phyloP scores from a whole-genome alignment of 2,329 filamentous ascomycete genomes.

The Neofusicoccum parvum region DNA sequence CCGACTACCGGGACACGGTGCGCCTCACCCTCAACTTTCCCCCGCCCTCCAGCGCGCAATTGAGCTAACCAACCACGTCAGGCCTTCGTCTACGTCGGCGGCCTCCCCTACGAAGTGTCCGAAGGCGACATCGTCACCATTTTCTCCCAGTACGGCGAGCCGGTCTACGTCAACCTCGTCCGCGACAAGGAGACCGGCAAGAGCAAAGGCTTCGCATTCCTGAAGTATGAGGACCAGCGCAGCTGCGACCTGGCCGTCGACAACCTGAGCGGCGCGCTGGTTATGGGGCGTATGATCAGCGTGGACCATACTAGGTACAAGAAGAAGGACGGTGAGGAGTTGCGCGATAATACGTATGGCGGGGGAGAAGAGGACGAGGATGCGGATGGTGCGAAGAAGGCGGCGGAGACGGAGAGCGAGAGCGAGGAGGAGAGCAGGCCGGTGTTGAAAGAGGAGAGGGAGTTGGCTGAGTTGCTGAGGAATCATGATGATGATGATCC shows the following conservation, averaged over 20 bases:
- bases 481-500: conserved; percentile 95
- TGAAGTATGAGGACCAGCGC: conserved; percentile 97
- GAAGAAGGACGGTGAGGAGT: conserved; percentile 68
- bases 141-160: conserved; percentile 96
- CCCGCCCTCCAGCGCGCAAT: neutral
- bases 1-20: conserved; percentile 88
- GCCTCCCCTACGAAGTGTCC: conserved; percentile 85
- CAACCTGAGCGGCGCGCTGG: conserved; percentile 84
- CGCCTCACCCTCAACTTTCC: neutral
- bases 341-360: conserved; percentile 6
- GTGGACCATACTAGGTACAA: conserved; percentile 96
- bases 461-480: conserved; percentile 72
- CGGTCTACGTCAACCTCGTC: conserved; percentile 86
- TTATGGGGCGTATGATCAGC: conserved; percentile 76
- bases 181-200: conserved; percentile 97
- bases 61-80: neutral
- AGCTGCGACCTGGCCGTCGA: conserved; percentile 96
- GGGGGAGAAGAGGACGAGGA: conserved; percentile 56
- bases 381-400: conserved; percentile 56
- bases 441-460: conserved; percentile 77
- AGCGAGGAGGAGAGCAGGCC: conserved; percentile 55
- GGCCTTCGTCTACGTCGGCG: conserved; percentile 94
- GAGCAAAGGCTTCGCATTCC: conserved; percentile 89
- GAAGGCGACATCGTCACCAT: conserved; percentile 96
- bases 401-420: conserved; percentile 41